Conservation (phyloP, 108 stramenopile species). For the Pseudonitzschia multiseries region DNA sequence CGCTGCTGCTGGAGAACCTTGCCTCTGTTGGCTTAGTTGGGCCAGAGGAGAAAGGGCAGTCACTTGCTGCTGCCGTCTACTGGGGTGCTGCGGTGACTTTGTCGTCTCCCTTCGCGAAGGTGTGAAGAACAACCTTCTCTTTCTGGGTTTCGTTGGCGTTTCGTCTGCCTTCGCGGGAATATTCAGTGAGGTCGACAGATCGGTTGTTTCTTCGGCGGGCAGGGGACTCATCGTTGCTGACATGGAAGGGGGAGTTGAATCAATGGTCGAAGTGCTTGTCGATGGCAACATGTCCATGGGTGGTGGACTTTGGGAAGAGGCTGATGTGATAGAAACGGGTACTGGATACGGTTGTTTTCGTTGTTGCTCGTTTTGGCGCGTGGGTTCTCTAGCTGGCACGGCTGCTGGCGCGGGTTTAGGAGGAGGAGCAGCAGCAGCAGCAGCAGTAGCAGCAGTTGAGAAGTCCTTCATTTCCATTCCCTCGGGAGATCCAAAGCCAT, state of each 20-base stretch:
- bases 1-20: background rate
- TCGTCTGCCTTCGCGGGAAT: background rate
- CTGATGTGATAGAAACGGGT: background rate
- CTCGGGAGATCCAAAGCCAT: slow-evolving; percentile 35
- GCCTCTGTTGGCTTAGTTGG: background rate
- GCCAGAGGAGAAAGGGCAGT: background rate
- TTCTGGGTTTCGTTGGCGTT: slow-evolving; percentile 13
- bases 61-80: background rate
- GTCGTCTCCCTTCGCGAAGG: slow-evolving; percentile 2
- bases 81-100: background rate
- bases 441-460: background rate
- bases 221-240: background rate
- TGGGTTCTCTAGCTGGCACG: background rate
- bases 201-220: background rate
- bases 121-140: slow-evolving; percentile 12
- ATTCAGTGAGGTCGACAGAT: background rate
- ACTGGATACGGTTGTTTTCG: background rate
- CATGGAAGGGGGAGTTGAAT: slow-evolving; percentile 12
- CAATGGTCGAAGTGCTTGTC: background rate
- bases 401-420: background rate
- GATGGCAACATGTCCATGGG: background rate
- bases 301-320: slow-evolving; percentile 1
- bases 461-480: slow-evolving; percentile 35
- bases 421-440: background rate
- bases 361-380: slow-evolving; percentile 2